A percentile compares a stretch with the other conserved stretches of the same genome.
These are phyloP conservation scores for Monosporozyma siamensis DNA, from an alignment of 805 yeast genomes.

Conservation along the genomic window DNA sequence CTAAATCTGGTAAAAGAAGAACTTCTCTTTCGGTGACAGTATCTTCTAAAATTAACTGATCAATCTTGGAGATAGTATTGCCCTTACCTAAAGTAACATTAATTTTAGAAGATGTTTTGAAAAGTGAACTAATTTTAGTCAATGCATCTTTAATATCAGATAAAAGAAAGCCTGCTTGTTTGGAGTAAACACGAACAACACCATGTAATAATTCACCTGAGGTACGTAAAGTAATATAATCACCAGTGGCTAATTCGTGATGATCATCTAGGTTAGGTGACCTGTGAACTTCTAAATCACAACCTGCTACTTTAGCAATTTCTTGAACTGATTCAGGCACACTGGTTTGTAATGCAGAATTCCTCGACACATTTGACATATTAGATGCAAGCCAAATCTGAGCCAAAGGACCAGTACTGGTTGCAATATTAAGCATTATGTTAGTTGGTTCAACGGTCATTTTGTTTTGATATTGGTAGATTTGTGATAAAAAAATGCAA, in stretches of 20 bases:
- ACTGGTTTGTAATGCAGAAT: conserved; percentile 62
- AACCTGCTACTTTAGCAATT: conserved; percentile 40
- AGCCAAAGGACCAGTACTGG: conserved; percentile 76
- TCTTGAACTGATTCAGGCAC: conserved; percentile 59
- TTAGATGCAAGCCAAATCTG: conserved; percentile 92
- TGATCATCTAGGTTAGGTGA: conserved; percentile 4
- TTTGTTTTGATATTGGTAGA: neutral
- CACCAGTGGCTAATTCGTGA: conserved; percentile 25
- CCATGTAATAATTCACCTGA: conserved; percentile 84
- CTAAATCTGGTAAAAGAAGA: conserved; percentile 53
- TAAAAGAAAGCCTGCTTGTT: conserved; percentile 71
- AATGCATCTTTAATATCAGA: conserved; percentile 79
- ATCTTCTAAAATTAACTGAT: conserved; percentile 57
- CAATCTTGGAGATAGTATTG: conserved; percentile 51
- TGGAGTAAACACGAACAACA: conserved; percentile 74
- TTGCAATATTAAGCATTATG: conserved; percentile 17
- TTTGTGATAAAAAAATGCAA: neutral
- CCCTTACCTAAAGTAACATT: conserved; percentile 52
- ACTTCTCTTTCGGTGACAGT: conserved; percentile 73
- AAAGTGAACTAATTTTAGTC: conserved; percentile 59
- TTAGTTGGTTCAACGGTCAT: conserved; percentile 4
- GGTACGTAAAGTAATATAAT: conserved; percentile 65
- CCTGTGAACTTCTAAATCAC: neutral
- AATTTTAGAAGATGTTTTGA: conserved; percentile 36
- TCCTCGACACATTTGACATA: conserved; percentile 32